phyloP scores from a whole-genome alignment of 352 stramenopile species.

The Globisporangium iwayamae region DNA sequence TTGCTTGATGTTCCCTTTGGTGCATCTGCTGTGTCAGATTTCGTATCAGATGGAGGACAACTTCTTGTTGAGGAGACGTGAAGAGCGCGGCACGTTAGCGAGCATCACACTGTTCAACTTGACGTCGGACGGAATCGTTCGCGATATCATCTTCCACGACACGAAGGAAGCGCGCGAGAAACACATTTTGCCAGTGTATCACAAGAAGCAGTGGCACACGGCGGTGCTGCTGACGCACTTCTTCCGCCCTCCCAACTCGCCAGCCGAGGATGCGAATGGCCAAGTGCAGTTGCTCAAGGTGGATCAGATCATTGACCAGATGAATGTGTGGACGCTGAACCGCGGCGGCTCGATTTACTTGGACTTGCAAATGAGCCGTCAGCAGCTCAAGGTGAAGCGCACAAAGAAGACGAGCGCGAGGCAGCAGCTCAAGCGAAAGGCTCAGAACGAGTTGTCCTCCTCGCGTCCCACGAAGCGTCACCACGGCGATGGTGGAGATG shows the following conservation, averaged over 20 bases:
- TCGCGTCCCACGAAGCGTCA: constrained; percentile 37
- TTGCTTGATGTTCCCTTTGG: constrained; percentile 78
- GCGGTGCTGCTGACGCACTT: constrained; percentile 83
- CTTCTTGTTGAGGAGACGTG: constrained; percentile 70
- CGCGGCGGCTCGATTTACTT: constrained; percentile 83
- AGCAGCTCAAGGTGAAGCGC: constrained; percentile 80
- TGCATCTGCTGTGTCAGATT: constrained; percentile 84
- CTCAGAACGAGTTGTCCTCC: constrained; percentile 25
- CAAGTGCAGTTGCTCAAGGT: constrained; percentile 85
- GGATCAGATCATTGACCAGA: constrained; percentile 85
- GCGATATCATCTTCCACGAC: constrained; percentile 84
- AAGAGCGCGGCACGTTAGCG: constrained; percentile 75
- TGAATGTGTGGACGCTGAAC: constrained; percentile 84
- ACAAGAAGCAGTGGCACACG: constrained; percentile 87
- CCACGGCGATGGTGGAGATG: constrained; percentile 5
- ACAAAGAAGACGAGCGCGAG: constrained; percentile 35
- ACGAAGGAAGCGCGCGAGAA: constrained; percentile 84
- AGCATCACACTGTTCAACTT: constrained; percentile 84
- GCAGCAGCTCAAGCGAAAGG: constrained; percentile 40
- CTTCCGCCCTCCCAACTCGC: constrained; percentile 66
- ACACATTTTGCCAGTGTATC: constrained; percentile 77
- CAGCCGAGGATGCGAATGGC: constrained; percentile 64
- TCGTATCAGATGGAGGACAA: constrained; percentile 88
- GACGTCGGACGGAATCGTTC: constrained; percentile 83
- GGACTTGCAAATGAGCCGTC: constrained; percentile 83